phyloP scores from a whole-genome alignment of 2,329 filamentous ascomycete species.

The Pestalotiopsis sp. region DNA sequence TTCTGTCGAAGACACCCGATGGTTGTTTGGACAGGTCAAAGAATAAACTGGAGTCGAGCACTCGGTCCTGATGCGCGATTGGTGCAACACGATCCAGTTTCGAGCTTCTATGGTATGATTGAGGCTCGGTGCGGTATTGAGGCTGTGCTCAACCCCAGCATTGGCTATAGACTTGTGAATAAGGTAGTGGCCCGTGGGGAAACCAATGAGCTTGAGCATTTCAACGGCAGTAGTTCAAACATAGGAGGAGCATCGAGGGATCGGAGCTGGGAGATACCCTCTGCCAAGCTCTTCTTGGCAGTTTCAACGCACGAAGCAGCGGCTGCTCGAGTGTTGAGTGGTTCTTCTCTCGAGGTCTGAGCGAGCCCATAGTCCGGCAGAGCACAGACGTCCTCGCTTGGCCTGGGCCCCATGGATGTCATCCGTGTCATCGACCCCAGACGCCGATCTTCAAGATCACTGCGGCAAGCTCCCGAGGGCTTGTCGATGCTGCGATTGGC shows the following conservation, averaged over 20 bases:
- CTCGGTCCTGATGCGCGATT: background rate
- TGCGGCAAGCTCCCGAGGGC: background rate
- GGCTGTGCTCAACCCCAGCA: conserved; percentile 9
- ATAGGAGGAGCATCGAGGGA: background rate
- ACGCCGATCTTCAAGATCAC: background rate
- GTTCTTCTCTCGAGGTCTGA: conserved; percentile 1
- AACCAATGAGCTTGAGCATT: conserved; percentile 6
- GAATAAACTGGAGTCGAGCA: background rate
- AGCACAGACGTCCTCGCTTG: background rate
- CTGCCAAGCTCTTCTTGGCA: conserved; percentile 12
- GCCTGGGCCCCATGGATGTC: background rate
- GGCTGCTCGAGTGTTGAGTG: background rate
- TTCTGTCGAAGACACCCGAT: background rate
- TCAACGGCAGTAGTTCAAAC: background rate
- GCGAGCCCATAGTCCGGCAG: background rate
- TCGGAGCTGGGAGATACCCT: background rate
- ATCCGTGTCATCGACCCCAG: conserved; percentile 5
- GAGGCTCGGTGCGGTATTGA: background rate
- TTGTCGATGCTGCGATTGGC: conserved; percentile 6
- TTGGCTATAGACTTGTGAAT: conserved; percentile 8
- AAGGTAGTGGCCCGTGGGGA: background rate
- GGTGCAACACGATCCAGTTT: conserved; percentile 1
- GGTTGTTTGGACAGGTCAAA: background rate
- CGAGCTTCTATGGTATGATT: background rate
- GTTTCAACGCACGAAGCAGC: background rate